Percentiles rank a stretch among this genome's conserved stretches.
These are phyloP conservation scores for Aegilops sharonensis DNA, from an alignment of 176 grass and related monocot genomes.

Conservation along the genomic window DNA sequence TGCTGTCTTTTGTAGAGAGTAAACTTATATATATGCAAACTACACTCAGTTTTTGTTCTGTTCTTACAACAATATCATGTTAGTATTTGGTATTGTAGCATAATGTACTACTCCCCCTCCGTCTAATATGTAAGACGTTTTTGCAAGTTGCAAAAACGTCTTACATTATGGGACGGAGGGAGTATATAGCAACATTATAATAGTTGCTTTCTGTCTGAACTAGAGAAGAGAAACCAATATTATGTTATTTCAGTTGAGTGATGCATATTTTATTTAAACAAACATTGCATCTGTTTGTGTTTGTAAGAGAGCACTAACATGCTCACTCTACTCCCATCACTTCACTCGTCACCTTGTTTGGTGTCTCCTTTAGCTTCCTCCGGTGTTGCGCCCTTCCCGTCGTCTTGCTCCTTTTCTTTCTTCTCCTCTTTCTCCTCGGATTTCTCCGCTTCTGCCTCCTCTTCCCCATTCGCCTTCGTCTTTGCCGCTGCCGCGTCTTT, in stretches of 20 bases:
- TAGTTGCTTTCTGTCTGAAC: neutral
- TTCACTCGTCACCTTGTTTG: neutral
- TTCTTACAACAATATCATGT: neutral
- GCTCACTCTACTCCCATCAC: neutral
- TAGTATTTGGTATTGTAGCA: neutral
- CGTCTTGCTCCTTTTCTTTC: neutral
- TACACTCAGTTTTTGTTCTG: neutral
- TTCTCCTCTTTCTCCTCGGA: neutral
- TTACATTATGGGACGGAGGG: too few species aligned
- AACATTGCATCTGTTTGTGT: too few species aligned
- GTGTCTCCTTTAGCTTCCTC: neutral
- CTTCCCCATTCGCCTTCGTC: neutral
- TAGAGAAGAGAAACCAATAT: too few species aligned
- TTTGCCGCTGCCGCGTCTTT: neutral
- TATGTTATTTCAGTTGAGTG: too few species aligned
- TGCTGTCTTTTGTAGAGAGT: constrained; percentile 19
- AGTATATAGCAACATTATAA: neutral
- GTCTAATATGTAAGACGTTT: too few species aligned
- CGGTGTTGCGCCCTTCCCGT: neutral
- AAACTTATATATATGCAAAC: neutral
- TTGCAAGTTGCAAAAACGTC: too few species aligned
- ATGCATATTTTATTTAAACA: too few species aligned
- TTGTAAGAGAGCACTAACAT: too few species aligned
- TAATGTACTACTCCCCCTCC: too few species aligned
- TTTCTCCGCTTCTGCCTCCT: neutral